phyloP scores from a whole-genome alignment of 306 rosid genomes.

The Medicago lupulina region DNA sequence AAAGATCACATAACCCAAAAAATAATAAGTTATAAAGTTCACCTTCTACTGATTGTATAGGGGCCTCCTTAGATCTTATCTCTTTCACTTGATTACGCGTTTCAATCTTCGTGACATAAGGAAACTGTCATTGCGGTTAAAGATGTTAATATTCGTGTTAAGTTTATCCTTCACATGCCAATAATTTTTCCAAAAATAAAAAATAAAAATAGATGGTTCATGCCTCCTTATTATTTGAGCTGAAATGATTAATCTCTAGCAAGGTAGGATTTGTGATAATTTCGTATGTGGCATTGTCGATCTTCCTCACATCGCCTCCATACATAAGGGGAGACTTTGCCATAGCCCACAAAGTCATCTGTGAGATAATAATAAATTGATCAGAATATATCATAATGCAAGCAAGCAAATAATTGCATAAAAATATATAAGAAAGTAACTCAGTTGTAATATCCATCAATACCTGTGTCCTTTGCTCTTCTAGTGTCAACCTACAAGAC shows the following conservation, averaged over 20 bases:
- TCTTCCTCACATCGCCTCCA: conserved; percentile 90
- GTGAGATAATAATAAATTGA: conserved; percentile 34
- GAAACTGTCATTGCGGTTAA: conserved; percentile 67
- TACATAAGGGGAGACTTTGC: conserved; percentile 97
- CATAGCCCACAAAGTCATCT: conserved; percentile 92
- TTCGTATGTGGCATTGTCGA: conserved; percentile 55
- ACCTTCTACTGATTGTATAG: conserved; percentile 61
- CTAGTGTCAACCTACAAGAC: conserved; percentile 50
- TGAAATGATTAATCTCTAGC: conserved; percentile 75
- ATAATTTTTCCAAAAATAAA: conserved; percentile 6
- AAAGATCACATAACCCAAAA: conserved; percentile 2
- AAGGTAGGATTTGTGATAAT: conserved; percentile 74
- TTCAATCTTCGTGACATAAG: conserved; percentile 43
- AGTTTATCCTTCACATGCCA: conserved; percentile 28
- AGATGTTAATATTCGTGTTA: background rate
- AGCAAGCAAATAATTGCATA: conserved; percentile 12
- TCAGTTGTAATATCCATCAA: background rate
- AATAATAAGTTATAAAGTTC: conserved; percentile 26
- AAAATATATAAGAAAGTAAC: conserved; percentile 34
- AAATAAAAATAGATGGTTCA: conserved; percentile 24
- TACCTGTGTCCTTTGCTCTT: conserved; percentile 92
- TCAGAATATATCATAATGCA: conserved; percentile 19
- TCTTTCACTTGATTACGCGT: conserved; percentile 4
- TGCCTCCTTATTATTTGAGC: conserved; percentile 87
- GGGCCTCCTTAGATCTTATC: background rate